Base-by-base conservation (phyloP, 352 stramenopile genomes). In the Phytopythium aichiense region DNA sequence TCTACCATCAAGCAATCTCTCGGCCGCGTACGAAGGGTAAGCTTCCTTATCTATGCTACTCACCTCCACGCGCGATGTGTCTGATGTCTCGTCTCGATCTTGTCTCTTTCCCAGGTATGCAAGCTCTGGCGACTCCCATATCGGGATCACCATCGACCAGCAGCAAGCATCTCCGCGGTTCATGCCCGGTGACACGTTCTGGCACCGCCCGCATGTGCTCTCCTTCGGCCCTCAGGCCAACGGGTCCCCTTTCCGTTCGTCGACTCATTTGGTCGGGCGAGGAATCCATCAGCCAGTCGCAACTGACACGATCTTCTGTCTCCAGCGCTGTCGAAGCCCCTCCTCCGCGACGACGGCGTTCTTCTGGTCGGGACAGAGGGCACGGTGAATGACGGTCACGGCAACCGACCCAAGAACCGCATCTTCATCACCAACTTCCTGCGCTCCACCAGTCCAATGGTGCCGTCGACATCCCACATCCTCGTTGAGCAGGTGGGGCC, bases 251-350 rank as follows among this genome's bases (percentile, higher is more conserved):
- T 82, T 84, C 43, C 59, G 74, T 86, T 76, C 42, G 72, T 55
- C 60, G 42, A 11, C 15, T 7, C 28, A 9, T 11, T 38, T 37
- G 25, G 18, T 49, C 42, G 7, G 42, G 4, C 9, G 15, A 25
- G 18, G 6, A 18, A 25, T 15, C 35, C 3, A 49, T 49, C 42
- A 25, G 9, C 22, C 20, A 49, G 3, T 49, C 42, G 18, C 42
- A n/a, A 49, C 5, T 35, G 9, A 53, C 46, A 16, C 18, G 7
- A 25, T 8, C 13, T 35, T n/a, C 8, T 13, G 13, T 56, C 8
- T 3, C 8, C 60, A 94, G 86, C 76, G 11, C 56, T 94, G 31
- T 91, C 77, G 6, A 94, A 94, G 58, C 86, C 83, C 4, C 78
- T 92, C 51, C 16, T 91, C 38, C 84, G 86, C 18, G 77, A 92